These are phyloP conservation scores for Venturia oleaginea DNA, from an alignment of 2,329 filamentous ascomycete genomes.

Conservation along the genomic window DNA sequence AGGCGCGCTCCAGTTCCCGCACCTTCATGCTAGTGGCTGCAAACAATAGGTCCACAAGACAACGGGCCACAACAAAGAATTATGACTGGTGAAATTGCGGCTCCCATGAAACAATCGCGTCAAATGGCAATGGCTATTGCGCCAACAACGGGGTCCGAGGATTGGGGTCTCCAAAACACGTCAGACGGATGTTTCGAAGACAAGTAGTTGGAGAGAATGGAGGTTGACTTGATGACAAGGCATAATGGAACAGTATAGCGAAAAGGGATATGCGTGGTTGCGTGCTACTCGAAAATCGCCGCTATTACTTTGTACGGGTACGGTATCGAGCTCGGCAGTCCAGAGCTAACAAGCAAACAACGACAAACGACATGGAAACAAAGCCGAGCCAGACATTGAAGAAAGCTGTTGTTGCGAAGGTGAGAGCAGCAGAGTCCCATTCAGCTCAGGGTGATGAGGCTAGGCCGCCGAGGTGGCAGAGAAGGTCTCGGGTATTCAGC, in stretches of 20 bases:
- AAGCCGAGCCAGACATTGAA: background rate
- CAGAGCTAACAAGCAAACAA: background rate
- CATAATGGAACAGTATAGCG: background rate
- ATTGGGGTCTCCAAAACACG: background rate
- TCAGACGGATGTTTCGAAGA: background rate
- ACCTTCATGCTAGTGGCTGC: slow-evolving; percentile 1
- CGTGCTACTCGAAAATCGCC: background rate
- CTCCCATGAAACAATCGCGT: background rate
- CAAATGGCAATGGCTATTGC: background rate
- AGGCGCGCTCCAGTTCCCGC: background rate
- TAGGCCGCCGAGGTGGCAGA: background rate
- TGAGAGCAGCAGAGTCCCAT: no score
- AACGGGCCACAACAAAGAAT: background rate
- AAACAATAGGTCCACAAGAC: background rate
- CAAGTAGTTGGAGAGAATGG: background rate
- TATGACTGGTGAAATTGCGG: background rate
- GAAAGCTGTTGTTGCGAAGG: background rate
- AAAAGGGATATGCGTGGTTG: background rate
- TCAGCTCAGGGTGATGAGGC: background rate
- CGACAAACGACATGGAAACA: background rate
- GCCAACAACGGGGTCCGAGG: background rate
- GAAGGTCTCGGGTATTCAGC: background rate
- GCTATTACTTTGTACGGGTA: background rate
- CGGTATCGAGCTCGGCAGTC: background rate
- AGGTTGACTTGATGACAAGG: background rate